phyloP scores from a whole-genome alignment of 1,139 yeast species.

The Nakaseomyces bracarensis region DNA sequence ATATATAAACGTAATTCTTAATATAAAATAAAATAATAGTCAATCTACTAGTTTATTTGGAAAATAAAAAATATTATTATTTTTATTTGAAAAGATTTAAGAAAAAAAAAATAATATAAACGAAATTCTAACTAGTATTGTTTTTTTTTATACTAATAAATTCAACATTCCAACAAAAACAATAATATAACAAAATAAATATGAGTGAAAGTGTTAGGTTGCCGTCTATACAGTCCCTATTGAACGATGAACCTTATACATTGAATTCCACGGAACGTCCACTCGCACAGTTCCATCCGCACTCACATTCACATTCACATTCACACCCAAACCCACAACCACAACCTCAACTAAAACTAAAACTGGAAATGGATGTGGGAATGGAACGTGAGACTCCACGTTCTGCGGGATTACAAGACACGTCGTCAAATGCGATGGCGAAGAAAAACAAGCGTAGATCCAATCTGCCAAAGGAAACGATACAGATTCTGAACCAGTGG shows the following conservation, averaged over 20 bases:
- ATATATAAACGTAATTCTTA: no score
- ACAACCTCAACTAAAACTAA: neutral
- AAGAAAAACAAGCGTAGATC: slow-evolving; percentile 37
- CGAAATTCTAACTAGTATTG: no score
- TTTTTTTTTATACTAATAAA: neutral
- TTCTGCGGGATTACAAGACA: no score
- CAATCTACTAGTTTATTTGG: no score
- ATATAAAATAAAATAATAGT: no score
- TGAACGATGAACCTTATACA: slow-evolving; percentile 4
- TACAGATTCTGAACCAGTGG: slow-evolving; percentile 76
- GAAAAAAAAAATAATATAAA: neutral
- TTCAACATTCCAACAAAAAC: neutral
- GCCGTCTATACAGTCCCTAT: slow-evolving; percentile 2
- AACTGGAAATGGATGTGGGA: neutral
- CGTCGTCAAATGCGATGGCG: slow-evolving; percentile 1
- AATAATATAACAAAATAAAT: neutral
- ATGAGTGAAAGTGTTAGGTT: slow-evolving; percentile 5
- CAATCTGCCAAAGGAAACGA: slow-evolving; percentile 84
- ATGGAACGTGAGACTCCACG: neutral
- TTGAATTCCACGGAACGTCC: no score
- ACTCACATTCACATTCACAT: neutral
- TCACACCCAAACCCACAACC: neutral
- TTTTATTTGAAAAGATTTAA: no score
- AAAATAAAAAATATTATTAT: no score
- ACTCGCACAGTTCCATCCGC: neutral